A percentile compares a stretch with the other conserved stretches of the same genome.
phyloP scores from a whole-genome alignment of 176 grass and related monocot genomes.

The Zea mays region DNA sequence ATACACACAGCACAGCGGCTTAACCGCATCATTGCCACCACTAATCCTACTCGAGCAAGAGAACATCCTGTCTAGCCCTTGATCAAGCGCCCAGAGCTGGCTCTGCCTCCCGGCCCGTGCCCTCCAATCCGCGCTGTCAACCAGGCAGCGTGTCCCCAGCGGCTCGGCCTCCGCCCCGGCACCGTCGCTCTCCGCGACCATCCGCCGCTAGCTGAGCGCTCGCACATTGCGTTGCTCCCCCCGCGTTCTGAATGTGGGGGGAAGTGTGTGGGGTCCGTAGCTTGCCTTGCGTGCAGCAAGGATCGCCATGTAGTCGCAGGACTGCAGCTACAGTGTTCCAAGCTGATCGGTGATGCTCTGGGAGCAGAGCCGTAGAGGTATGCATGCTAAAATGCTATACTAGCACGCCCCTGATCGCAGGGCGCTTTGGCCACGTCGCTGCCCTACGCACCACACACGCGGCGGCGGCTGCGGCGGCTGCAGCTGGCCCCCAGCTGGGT shows the following conservation, averaged over 20 bases:
- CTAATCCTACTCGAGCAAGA: too few relatives aligned
- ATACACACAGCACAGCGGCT: neutral
- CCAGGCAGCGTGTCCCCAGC: constrained; percentile 40
- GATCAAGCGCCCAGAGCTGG: constrained; percentile 1
- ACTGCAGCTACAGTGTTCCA: neutral
- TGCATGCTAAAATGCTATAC: too few relatives aligned
- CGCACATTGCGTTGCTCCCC: too few relatives aligned
- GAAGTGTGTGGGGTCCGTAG: neutral
- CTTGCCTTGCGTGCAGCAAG: neutral
- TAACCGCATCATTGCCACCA: constrained; percentile 25
- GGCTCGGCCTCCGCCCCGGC: constrained; percentile 12
- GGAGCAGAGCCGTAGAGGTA: too few relatives aligned
- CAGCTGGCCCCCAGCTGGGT: neutral
- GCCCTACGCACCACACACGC: constrained; percentile 20
- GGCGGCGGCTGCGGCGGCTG: fast-evolving
- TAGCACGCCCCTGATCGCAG: neutral
- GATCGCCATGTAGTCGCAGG: neutral
- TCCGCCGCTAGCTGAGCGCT: too few relatives aligned
- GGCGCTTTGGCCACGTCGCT: neutral
- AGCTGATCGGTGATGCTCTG: neutral
- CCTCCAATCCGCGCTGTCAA: constrained; percentile 1
- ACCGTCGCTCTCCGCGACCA: constrained; percentile 41
- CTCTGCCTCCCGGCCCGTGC: neutral
- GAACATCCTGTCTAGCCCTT: constrained; percentile 37
- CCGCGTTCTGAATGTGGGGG: neutral